phyloP scores from a whole-genome alignment of 2,329 filamentous ascomycete species.

The Botrytis aclada region DNA sequence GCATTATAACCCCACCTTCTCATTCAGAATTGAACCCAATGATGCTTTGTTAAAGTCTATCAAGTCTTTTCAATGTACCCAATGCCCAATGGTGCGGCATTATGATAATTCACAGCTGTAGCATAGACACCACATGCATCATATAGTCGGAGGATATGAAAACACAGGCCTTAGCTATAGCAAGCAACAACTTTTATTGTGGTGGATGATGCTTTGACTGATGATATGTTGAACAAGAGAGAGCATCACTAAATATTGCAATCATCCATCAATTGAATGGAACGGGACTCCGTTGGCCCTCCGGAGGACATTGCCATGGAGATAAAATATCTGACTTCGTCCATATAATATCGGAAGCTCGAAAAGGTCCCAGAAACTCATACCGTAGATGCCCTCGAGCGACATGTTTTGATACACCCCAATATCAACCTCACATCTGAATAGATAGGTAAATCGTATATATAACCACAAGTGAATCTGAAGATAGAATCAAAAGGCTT shows the following conservation, averaged over 20 bases:
- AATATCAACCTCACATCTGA: background rate
- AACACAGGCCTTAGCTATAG: background rate
- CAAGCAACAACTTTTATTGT: background rate
- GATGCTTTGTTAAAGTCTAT: background rate
- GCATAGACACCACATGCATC: background rate
- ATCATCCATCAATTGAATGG: background rate
- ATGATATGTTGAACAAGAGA: background rate
- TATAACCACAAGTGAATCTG: background rate
- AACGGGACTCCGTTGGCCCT: background rate
- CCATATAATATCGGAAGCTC: background rate
- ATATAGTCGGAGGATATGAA: background rate
- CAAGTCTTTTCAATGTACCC: background rate
- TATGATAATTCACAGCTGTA: background rate
- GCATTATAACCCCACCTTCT: background rate
- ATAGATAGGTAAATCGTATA: background rate
- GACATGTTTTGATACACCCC: background rate
- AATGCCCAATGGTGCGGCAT: background rate
- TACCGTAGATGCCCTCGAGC: background rate
- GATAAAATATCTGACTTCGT: background rate
- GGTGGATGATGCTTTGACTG: background rate
- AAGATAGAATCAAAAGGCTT: background rate
- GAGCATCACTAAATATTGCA: background rate
- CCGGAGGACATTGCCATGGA: background rate
- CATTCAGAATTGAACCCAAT: background rate
- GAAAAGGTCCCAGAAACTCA: background rate